A percentile compares a stretch with the other conserved stretches of the same genome.
Evolutionary conservation across 202 grass and related monocot genomes (phyloP).

Genomic region (Thinopyrum obtusiflorum): DNA sequence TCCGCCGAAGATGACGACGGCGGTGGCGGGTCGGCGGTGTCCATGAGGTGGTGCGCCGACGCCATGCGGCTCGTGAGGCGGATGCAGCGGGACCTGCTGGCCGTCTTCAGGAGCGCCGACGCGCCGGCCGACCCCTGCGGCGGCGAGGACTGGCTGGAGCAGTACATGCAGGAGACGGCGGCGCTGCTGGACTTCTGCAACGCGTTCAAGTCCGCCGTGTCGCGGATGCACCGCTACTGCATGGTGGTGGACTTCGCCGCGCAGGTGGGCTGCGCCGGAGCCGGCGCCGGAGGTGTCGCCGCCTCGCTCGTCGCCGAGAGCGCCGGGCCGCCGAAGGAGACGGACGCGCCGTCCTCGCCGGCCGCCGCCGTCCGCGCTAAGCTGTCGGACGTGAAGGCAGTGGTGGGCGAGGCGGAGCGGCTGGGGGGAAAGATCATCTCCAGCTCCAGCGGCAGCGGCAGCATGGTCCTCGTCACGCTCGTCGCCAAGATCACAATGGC

Average conservation of each 20-base stretch:
- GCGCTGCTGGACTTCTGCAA: conserved; percentile 89
- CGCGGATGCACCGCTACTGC: conserved; percentile 64
- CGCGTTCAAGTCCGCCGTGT: conserved; percentile 62
- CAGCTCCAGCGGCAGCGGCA: not conserved
- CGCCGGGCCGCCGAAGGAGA: not conserved
- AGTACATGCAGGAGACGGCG: conserved; percentile 95
- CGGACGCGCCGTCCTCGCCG: not conserved
- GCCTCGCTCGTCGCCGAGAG: conserved; percentile 3
- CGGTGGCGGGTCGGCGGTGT: conserved; percentile 33
- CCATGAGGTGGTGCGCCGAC: conserved; percentile 72
- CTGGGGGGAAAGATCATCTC: conserved; percentile 29
- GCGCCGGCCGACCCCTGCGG: conserved; percentile 28
- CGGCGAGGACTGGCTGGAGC: conserved; percentile 70
- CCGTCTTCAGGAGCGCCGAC: conserved; percentile 60
- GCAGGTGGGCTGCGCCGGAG: conserved; percentile 10
- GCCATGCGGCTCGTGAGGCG: conserved; percentile 74
- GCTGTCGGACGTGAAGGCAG: conserved; percentile 27
- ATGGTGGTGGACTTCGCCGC: conserved; percentile 63
- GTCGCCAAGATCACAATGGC: conserved; percentile 76
- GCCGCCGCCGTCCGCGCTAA: not conserved
- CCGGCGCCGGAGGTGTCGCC: not conserved
- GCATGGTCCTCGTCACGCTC: conserved; percentile 60
- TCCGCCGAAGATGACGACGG: conserved; percentile 11
- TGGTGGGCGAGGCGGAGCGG: conserved; percentile 45
- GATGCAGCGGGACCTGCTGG: conserved; percentile 78